Evolutionary conservation across 331 rosid species (phyloP).

Genomic region (Quercus lobata): DNA sequence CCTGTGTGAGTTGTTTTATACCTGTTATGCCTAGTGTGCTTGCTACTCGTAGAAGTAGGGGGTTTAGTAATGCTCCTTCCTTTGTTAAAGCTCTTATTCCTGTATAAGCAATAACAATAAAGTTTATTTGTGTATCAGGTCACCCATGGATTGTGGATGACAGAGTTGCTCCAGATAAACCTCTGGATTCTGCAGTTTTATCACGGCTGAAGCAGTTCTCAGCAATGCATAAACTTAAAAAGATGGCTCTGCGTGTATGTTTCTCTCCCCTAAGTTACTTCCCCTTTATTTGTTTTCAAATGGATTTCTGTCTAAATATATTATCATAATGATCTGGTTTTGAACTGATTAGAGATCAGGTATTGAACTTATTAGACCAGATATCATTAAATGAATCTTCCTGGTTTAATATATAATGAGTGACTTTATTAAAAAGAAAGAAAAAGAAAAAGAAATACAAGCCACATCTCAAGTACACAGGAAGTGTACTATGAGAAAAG

Average conservation of each 20-base stretch:
- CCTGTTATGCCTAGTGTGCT: slow-evolving; percentile 4
- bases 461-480: no score
- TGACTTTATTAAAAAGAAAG: no score
- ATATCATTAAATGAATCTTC: not conserved
- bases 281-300: not conserved
- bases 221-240: slow-evolving; percentile 85
- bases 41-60: slow-evolving; percentile 8
- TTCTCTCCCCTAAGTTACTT: not conserved
- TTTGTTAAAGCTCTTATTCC: slow-evolving; percentile 1
- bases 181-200: slow-evolving; percentile 88
- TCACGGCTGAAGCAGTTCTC: slow-evolving; percentile 87
- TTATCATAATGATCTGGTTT: not conserved
- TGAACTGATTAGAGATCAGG: not conserved
- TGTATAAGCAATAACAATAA: slow-evolving; percentile 12
- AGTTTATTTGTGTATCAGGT: slow-evolving; percentile 43
- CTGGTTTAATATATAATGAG: not conserved
- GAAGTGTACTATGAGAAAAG: no score
- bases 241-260: slow-evolving; percentile 85
- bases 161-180: slow-evolving; percentile 78
- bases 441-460: no score
- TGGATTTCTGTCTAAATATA: slow-evolving; percentile 12
- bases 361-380: not conserved
- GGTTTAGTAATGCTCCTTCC: not conserved
- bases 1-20: slow-evolving; percentile 61
- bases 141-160: slow-evolving; percentile 92